Base-by-base conservation (phyloP, 2,329 filamentous ascomycete genomes). In the Paramyrothecium sp. region DNA sequence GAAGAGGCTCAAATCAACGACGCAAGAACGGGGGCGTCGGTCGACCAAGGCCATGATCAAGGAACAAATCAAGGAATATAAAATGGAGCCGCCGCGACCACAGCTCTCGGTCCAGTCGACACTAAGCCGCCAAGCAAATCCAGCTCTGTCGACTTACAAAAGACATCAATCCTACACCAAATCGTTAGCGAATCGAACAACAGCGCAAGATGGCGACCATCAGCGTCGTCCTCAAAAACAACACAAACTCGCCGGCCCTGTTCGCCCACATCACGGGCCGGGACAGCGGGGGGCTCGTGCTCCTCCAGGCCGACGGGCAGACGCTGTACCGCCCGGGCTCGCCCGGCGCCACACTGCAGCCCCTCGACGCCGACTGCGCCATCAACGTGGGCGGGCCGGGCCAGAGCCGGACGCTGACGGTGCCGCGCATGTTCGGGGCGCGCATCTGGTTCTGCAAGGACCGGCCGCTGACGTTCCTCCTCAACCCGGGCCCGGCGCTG, bases 221-320 rank as follows among this genome's bases (percentile, higher is more conserved):
- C 21, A 51, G 56, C 54, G 80, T 92, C 58, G 80, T 82, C 12
- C 73, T 92, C 20, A 77, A 82, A 64, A 92, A 92, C 74, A 83
- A 84, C 63, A 89, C 88, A 2, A 74, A 74, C 30, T 87, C 87
- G 1, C 73, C 76, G 54, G 81, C 48, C 52, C 67, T 77, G 30
- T 91, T 84, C 65, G 89, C 86, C 20, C 89, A 90, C 69, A 82
- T 95, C 66, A 92, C 87, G 2, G 90, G 90, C 20, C 64, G 60
- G 34, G 82, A 83, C 19, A 79, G 82, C 68, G 83, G 85, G 64
- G 78, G 78, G 16, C 77, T 87, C 20, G 81, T 88, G 58, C 76
- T 92, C 48, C 77, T 92, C 23, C 76, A 83, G 63, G 75, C 87
- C 16, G 89, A 92, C 66, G 89, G 89, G 51, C 74, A 75, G 55